phyloP scores from a whole-genome alignment of 768 basidiomycete genomes.

The Phlebiopsis gigantea region DNA sequence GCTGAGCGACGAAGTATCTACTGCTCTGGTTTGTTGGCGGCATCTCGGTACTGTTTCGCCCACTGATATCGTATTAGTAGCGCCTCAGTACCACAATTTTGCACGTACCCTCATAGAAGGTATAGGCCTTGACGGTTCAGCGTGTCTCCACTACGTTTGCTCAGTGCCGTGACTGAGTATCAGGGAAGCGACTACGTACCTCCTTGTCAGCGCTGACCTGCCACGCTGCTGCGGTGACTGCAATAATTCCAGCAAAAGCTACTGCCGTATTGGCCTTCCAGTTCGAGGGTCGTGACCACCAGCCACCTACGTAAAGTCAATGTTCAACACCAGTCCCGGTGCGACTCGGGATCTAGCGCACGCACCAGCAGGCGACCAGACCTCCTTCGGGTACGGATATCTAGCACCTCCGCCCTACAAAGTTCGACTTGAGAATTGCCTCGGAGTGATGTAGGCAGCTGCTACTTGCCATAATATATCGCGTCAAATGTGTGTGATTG shows the following conservation, averaged over 20 bases:
- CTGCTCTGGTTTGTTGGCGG: constrained; percentile 8
- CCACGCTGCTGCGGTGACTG: constrained; percentile 65
- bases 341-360: constrained; percentile 14
- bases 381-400: constrained; percentile 92
- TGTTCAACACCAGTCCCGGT: constrained; percentile 3
- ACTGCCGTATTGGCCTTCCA: constrained; percentile 86
- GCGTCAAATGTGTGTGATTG: not conserved
- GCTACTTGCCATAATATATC: constrained; percentile 14
- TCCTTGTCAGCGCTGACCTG: constrained; percentile 71
- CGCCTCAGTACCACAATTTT: not conserved
- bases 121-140: constrained; percentile 62
- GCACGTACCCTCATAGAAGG: constrained; percentile 71
- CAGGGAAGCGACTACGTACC: constrained; percentile 39
- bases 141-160: constrained; percentile 43
- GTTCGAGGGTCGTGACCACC: constrained; percentile 91
- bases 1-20: not conserved
- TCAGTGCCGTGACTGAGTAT: not conserved
- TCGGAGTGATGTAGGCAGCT: not conserved
- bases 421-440: not conserved
- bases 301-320: constrained; percentile 66
- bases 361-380: constrained; percentile 89
- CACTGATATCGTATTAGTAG: not conserved
- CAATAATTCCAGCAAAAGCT: constrained; percentile 60
- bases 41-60: not conserved
- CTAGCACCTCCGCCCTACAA: constrained; percentile 73